A percentile compares a stretch with the other conserved stretches of the same genome.
These are phyloP conservation scores for Dioscorea cayenensis DNA, from an alignment of 116 monocot species.

Conservation along the genomic window DNA sequence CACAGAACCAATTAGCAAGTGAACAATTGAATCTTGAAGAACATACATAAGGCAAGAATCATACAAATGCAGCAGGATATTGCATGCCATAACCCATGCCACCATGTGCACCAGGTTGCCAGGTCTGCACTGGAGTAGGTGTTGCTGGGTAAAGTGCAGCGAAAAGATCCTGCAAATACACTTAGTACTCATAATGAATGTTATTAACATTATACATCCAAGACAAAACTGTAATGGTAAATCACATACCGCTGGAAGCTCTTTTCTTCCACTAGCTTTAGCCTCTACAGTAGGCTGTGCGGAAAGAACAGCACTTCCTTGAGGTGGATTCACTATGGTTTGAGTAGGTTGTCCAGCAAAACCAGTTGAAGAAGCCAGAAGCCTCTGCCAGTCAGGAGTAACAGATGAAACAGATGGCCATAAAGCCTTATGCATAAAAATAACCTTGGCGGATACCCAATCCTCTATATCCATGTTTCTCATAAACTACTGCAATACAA, in stretches of 20 bases:
- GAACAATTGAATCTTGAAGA: neutral
- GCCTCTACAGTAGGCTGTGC: conserved; percentile 21
- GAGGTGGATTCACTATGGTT: conserved; percentile 3
- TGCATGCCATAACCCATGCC: conserved; percentile 79
- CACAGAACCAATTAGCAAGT: neutral
- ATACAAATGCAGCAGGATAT: conserved; percentile 62
- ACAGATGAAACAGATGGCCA: conserved; percentile 20
- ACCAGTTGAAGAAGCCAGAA: conserved; percentile 21
- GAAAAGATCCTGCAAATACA: conserved; percentile 76
- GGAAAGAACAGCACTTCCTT: conserved; percentile 13
- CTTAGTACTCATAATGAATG: neutral
- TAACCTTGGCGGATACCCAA: neutral
- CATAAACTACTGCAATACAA: neutral
- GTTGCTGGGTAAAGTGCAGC: conserved; percentile 47
- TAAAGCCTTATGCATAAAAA: neutral
- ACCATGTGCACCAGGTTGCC: conserved; percentile 55
- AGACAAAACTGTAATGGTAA: neutral
- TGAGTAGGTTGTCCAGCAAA: conserved; percentile 25
- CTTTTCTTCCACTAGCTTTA: conserved; percentile 65
- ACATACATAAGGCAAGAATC: neutral
- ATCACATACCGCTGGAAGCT: conserved; percentile 59
- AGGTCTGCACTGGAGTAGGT: conserved; percentile 27
- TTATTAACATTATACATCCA: neutral
- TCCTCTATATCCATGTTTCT: neutral
- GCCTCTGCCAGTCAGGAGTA: conserved; percentile 14